Evolutionary conservation across 2,329 filamentous ascomycete genomes (phyloP).

Genomic region (Diaporthe destruens): DNA sequence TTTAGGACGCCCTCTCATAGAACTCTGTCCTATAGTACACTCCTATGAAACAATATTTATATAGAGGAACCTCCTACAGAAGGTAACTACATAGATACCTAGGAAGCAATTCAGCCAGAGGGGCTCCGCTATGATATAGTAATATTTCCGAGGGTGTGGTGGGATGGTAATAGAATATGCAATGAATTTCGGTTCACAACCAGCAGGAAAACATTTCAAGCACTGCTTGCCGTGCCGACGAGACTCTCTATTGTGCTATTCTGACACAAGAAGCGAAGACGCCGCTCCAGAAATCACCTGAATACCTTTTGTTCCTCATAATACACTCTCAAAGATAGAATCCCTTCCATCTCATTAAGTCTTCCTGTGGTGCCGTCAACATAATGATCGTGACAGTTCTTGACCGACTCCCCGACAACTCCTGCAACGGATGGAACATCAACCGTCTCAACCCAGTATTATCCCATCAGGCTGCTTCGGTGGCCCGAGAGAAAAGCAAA

Average conservation of each 20-base stretch:
- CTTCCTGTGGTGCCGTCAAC: no score
- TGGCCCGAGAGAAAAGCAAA: neutral
- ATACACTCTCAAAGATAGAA: slow-evolving; percentile 1
- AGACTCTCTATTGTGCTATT: slow-evolving; percentile 17
- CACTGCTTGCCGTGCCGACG: neutral
- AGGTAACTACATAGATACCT: no score
- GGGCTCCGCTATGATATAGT: no score
- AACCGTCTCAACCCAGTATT: neutral
- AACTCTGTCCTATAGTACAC: no score
- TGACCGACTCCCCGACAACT: neutral
- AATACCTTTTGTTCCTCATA: neutral
- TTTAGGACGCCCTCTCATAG: no score
- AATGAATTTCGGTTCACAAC: neutral
- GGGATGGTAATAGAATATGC: no score
- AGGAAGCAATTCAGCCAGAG: no score
- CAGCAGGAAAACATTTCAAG: neutral
- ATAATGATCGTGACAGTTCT: neutral
- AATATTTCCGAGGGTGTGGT: no score
- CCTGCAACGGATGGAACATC: slow-evolving; percentile 1
- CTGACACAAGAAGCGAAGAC: slow-evolving; percentile 12
- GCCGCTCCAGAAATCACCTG: neutral
- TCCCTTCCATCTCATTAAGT: slow-evolving; percentile 13
- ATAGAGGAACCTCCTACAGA: no score
- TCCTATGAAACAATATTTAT: no score
- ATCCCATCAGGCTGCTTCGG: no score